Base-by-base conservation (phyloP, 257 asterid genomes). In the Linaria vulgaris region DNA sequence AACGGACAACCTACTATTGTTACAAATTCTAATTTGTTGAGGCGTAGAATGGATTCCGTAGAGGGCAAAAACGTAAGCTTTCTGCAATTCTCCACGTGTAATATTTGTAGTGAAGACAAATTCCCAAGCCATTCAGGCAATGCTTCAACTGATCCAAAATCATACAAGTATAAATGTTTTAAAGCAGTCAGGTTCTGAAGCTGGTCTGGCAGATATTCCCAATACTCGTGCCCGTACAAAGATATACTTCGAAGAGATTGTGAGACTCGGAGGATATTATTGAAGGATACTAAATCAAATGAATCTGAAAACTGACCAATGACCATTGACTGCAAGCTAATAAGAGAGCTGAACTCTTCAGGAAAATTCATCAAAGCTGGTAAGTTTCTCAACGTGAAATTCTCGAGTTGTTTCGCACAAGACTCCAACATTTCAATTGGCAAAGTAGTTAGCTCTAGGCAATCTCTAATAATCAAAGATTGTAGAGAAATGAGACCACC, bases 121-220 rank as follows among this genome's bases (percentile, higher is more conserved):
- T 56, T 64, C 20, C 44, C 71, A 9, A 74, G 12, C 66, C 72
- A 71, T 13, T 56, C 66, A 11, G 73, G 81, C 48, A 79, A 60
- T n/a, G 23, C 34, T 44, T 69, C 51, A 0, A 66, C 46, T 34
- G 41, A 34, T 30, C 64, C 70, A 1, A 69, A 75, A 1, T 27
- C 47, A 5, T 1, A 0, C 5, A 76, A 10, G 0, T 0, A 0
- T 0, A 79, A 6, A 0, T 0, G 0, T 3, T 4, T 45, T 10
- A 76, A 45, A 20, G 69, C 49, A 50, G 73, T 22, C 30, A 64
- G 59, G 34, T 27, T 27, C 34, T 27, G 34, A 27, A 27, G 34
- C 34, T 27, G 34, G 0, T 59, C 11, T 0, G 80, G 76, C 0
- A 67, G 54, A 60, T 47, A 43, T 6, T 64, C 38, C 49, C 41